Evolutionary conservation across 495 filamentous ascomycete genomes (phyloP), one percentile per base, ranked within the genome.

Genomic region (Astrothelium macrocarpum): DNA sequence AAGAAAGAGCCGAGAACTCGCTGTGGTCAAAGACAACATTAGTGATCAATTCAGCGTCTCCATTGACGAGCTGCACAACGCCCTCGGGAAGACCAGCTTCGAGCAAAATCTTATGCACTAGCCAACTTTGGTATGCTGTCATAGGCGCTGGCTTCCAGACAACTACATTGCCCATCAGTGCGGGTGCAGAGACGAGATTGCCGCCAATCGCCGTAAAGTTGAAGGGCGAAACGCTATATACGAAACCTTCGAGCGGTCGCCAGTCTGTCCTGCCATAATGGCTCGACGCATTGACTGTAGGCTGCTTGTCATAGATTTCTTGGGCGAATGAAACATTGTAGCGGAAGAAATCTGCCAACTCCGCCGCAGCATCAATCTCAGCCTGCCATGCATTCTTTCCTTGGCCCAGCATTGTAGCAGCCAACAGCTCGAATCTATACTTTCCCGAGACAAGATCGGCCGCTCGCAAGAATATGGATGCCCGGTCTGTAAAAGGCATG

Each of bases 361-460:
- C 90, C 2, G 90, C 90, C 4, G 90, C 90, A 32, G 90, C 84
- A 73, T 94, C 90, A 66, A 94, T 91, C 81, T 94, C 90, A 29
- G 90, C 90, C 74, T 94, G 90, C 88, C 88, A 94, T 43, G 87
- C 87, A 74, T 92, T 94, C 80, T 94, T 94, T 65, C 90, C 90
- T 74, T 94, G 90, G 31, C 90, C 89, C 28, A 91, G 80, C 80
- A 94, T 91, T 12, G 90, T 94, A 56, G 89, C 81, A 18, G 90
- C 89, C 87, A 94, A 90, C 53, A 94, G 77, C 65, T 91, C 86
- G 71, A 90, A 91, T 64, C 90, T 83, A 75, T 94, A 92, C 74
- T 92, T 91, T 66, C 82, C 85, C 32, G 87, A 77, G 68, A 94
- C 82, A 64, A 94, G 76, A 71, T 94, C 88, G 9, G 90, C 90